Evolutionary conservation across 1,284 basidiomycete species (phyloP).

Genomic region (Tilletia horrida): DNA sequence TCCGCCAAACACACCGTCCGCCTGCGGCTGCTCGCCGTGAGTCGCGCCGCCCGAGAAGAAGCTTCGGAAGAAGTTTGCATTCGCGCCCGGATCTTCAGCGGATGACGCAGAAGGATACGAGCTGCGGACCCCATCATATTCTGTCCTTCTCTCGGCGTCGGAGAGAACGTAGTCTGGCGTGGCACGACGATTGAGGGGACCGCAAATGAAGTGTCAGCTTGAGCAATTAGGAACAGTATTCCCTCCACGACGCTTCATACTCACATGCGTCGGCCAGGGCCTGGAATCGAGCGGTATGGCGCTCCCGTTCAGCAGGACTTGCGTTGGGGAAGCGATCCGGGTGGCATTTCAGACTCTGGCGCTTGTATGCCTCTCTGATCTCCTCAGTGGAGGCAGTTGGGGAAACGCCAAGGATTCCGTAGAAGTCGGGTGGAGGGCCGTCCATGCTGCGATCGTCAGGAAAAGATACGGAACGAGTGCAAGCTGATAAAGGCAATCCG

Average conservation of each 20-base stretch:
- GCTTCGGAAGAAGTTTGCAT: conserved; percentile 46
- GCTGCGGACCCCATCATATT: conserved; percentile 62
- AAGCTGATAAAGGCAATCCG: no score
- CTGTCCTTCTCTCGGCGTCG: conserved; percentile 69
- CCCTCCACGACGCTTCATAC: conserved; percentile 5
- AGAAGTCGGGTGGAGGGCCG: conserved; percentile 37
- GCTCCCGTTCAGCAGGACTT: conserved; percentile 67
- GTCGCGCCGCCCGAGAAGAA: conserved; percentile 27
- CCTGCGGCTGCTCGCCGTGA: conserved; percentile 33
- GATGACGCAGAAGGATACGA: conserved; percentile 28
- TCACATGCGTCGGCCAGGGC: conserved; percentile 78
- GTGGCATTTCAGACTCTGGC: conserved; percentile 72
- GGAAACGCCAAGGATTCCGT: conserved; percentile 56
- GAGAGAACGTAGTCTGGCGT: conserved; percentile 77
- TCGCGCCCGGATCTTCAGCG: conserved; percentile 36
- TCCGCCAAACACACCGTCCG: conserved; percentile 43
- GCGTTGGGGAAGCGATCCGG: conserved; percentile 82
- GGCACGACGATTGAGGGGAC: no score
- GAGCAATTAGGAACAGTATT: no score
- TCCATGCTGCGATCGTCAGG: no score
- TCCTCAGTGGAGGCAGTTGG: conserved; percentile 68
- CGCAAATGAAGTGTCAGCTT: neutral
- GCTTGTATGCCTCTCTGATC: conserved; percentile 75
- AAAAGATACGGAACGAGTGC: no score
- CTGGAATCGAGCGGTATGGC: conserved; percentile 58